phyloP scores from a whole-genome alignment of 2,329 filamentous ascomycete genomes.

The Claviceps humidiphila region DNA sequence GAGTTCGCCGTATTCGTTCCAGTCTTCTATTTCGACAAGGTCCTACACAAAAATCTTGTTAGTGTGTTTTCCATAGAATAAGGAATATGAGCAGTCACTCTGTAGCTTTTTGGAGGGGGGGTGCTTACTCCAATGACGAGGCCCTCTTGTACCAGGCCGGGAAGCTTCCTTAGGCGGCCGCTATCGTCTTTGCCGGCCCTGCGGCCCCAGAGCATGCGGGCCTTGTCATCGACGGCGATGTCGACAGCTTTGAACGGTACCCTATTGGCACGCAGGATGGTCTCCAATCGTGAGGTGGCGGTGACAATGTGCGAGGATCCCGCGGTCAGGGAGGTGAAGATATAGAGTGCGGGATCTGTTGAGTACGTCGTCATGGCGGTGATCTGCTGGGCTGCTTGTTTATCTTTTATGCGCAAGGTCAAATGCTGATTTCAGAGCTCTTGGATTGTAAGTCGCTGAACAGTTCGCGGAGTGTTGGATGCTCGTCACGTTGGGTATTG shows the following conservation, averaged over 20 bases:
- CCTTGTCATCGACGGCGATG: constrained; percentile 78
- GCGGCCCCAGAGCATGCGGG: constrained; percentile 77
- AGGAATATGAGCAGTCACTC: not conserved
- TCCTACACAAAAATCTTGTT: constrained; percentile 42
- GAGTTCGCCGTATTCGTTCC: constrained; percentile 97
- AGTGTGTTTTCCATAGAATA: not conserved
- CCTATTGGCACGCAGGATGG: constrained; percentile 87
- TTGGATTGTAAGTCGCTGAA: not conserved
- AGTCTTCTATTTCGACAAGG: constrained; percentile 87
- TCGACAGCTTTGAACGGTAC: constrained; percentile 90
- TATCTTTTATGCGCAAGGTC: not conserved
- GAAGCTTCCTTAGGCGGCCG: constrained; percentile 61
- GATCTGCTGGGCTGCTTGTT: not conserved
- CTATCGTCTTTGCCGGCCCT: constrained; percentile 58
- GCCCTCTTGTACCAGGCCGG: constrained; percentile 77
- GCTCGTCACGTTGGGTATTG: not conserved
- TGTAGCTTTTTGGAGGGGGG: not conserved
- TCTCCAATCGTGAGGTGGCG: constrained; percentile 88
- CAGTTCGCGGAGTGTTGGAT: not conserved
- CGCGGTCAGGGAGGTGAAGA: constrained; percentile 91
- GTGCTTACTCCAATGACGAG: constrained; percentile 65
- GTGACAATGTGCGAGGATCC: constrained; percentile 95
- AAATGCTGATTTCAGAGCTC: not conserved
- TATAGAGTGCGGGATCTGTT: constrained; percentile 65
- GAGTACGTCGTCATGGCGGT: constrained; percentile 30